Evolutionary conservation across 225 moss, liverwort and hornwort species (phyloP), one percentile per base, ranked within the genome.

Genomic region (Polytrichum commune): DNA sequence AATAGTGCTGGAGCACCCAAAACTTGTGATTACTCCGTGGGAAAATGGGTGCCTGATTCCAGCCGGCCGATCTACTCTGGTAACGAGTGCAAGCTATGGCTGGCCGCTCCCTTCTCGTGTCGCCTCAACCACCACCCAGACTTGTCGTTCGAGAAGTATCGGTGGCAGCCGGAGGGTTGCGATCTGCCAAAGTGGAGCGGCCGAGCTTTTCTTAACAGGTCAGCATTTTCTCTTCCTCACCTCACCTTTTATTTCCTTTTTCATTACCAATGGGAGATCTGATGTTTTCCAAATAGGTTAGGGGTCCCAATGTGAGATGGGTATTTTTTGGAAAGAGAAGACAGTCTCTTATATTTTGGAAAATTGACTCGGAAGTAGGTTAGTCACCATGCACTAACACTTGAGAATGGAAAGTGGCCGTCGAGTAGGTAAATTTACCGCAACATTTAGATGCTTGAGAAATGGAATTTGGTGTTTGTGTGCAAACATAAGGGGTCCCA

Each of bases 91-190:
- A 85, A 79, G 29, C 18, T 69, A 55, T 95, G 86, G 84, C 74
- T 95, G 13, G 53, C 89, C 6, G 8, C 27, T 0, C 62, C 25
- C 2, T 95, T 88, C 72, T 76, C 93, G 0, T 95, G 95, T 80
- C 81, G 89, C 9, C 32, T 69, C 26, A 74, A 81, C 69, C 73
- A 82, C 22, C 87, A 90, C 19, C 82, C 86, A 3, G 81, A 93
- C 77, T 79, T 78, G 54, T 72, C 81, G 56, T 88, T 81, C 38
- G 95, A 95, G 32, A 88, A 88, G 16, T 80, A 84, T 65, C 91
- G 93, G 7, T 95, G 95, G 95, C 93, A 93, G 69, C 95, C 95
- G 1, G 61, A 72, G 2, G 87, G 76, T 6, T 95, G 95, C 72
- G 77, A 90, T 29, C 71, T 95, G 16, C 93, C 95, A 1, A 10